These are phyloP conservation scores for Populus hybrid DNA, from an alignment of 441 rosid genomes.

Conservation along the genomic window DNA sequence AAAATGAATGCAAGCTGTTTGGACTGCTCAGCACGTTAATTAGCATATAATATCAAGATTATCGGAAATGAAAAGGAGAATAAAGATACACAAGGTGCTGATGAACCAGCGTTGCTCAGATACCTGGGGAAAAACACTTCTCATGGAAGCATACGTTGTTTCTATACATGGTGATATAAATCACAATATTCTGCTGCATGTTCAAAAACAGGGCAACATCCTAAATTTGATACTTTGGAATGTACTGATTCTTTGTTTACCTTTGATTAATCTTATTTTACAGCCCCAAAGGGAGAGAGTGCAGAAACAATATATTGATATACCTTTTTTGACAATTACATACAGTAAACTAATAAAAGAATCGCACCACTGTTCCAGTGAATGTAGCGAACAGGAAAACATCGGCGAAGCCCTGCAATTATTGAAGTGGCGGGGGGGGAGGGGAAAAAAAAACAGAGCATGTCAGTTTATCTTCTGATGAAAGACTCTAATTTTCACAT, in stretches of 20 bases:
- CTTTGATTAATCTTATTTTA: constrained; percentile 40
- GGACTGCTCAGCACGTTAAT: no score
- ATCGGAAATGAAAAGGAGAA: background rate
- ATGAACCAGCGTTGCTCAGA: background rate
- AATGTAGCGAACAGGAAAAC: constrained; percentile 24
- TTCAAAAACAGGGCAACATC: constrained; percentile 29
- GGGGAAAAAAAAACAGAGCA: background rate
- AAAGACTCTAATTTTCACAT: background rate
- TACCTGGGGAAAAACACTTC: constrained; percentile 11
- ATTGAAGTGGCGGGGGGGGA: background rate
- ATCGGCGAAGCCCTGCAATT: constrained; percentile 41
- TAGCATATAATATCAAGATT: background rate
- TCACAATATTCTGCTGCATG: constrained; percentile 28
- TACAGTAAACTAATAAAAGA: constrained; percentile 60
- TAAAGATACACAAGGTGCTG: background rate
- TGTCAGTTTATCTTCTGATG: constrained; percentile 4
- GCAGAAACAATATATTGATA: constrained; percentile 25
- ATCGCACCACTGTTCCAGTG: constrained; percentile 37
- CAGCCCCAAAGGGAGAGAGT: constrained; percentile 35
- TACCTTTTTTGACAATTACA: constrained; percentile 44
- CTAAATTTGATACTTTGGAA: constrained; percentile 20
- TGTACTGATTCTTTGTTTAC: constrained; percentile 12
- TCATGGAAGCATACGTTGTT: constrained; percentile 17
- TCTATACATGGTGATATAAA: constrained; percentile 29
- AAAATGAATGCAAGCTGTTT: background rate